Evolutionary conservation across 2,329 filamentous ascomycete genomes (phyloP).

Genomic region (Aureobasidium sp.): DNA sequence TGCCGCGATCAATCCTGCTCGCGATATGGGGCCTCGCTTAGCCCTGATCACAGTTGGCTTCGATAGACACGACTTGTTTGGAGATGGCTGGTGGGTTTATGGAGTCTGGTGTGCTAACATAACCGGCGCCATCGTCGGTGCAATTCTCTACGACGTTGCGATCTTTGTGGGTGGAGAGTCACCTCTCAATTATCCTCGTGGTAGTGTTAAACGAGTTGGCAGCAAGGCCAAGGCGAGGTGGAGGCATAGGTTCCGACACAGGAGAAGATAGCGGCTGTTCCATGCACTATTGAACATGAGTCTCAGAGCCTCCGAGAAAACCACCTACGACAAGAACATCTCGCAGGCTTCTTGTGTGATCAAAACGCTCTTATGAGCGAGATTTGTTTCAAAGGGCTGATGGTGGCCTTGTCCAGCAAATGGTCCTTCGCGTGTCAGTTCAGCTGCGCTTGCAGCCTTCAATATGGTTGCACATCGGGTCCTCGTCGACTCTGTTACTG

Average conservation of each 20-base stretch:
- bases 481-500: not conserved
- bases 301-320: not conserved
- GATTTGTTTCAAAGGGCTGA: not conserved
- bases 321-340: not conserved
- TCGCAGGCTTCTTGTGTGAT: not conserved
- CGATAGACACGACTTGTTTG: slow-evolving; percentile 26
- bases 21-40: slow-evolving; percentile 43
- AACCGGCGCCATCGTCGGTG: slow-evolving; percentile 35
- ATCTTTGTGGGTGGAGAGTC: slow-evolving; percentile 43
- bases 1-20: slow-evolving; percentile 39
- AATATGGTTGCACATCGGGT: not conserved
- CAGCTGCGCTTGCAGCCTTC: not conserved
- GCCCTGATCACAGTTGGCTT: slow-evolving; percentile 39
- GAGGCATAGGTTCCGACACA: slow-evolving; percentile 1
- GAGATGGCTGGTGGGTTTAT: slow-evolving; percentile 39
- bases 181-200: slow-evolving; percentile 41
- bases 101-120: slow-evolving; percentile 36
- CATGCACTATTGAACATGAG: not conserved
- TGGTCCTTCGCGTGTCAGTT: not conserved
- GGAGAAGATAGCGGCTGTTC: not conserved
- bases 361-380: not conserved
- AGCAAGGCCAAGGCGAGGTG: slow-evolving; percentile 14
- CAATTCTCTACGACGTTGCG: slow-evolving; percentile 39
- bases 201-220: slow-evolving; percentile 19
- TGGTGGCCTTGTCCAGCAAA: not conserved